Evolutionary conservation across 2,329 filamentous ascomycete genomes (phyloP).

Genomic region (Esteya vermicola): DNA sequence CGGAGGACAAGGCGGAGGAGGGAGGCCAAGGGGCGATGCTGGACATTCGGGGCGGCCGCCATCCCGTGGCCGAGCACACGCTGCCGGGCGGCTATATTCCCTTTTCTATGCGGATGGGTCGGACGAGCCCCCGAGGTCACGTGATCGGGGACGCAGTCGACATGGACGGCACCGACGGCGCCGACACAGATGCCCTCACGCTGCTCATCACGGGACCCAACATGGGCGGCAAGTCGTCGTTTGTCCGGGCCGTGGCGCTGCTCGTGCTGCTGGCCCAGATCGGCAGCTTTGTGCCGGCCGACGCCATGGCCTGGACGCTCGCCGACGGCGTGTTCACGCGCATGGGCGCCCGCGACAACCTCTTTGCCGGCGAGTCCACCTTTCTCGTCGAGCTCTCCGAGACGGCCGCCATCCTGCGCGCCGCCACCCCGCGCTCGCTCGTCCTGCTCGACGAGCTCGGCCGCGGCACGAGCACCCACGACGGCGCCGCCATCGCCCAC

Average conservation of each 20-base stretch:
- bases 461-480: constrained; percentile 84
- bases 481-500: constrained; percentile 90
- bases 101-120: constrained; percentile 65
- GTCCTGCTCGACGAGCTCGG: constrained; percentile 93
- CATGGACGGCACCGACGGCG: neutral
- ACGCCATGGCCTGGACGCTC: constrained; percentile 59
- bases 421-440: constrained; percentile 69
- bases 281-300: constrained; percentile 83
- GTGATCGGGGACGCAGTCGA: neutral
- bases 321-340: constrained; percentile 88
- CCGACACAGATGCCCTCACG: constrained; percentile 24
- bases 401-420: constrained; percentile 78
- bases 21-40: constrained; percentile 36
- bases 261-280: constrained; percentile 91
- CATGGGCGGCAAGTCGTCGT: constrained; percentile 98
- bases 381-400: constrained; percentile 98
- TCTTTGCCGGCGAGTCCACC: constrained; percentile 85
- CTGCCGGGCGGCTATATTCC: constrained; percentile 80
- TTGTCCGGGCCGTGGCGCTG: constrained; percentile 82
- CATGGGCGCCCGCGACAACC: constrained; percentile 92
- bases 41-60: constrained; percentile 59
- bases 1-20: neutral
- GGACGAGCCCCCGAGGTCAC: too few species aligned
- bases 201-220: constrained; percentile 92
- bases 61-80: constrained; percentile 91